These are phyloP conservation scores for Diutina mesorugosa DNA, from an alignment of 1,139 yeast genomes.

Conservation along the genomic window DNA sequence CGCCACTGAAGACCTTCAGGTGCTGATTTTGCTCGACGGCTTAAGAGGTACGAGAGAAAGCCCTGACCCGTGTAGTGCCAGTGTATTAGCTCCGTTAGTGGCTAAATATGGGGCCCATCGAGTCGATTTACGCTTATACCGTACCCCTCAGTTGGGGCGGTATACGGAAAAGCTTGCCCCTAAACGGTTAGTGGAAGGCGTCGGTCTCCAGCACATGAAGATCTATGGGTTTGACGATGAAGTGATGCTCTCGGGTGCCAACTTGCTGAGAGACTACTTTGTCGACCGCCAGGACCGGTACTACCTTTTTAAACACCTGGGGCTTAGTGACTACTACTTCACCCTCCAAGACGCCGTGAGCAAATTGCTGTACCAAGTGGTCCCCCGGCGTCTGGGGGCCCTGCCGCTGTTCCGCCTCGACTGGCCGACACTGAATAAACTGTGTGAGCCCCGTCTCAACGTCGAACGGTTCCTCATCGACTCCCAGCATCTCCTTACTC, in stretches of 20 bases:
- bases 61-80: slow-evolving; percentile 66
- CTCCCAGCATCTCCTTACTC: slow-evolving; percentile 43
- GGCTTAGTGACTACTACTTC: slow-evolving; percentile 61
- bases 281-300: slow-evolving; percentile 95
- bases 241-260: slow-evolving; percentile 82
- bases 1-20: slow-evolving; percentile 46
- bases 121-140: slow-evolving; percentile 75
- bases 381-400: slow-evolving; percentile 18
- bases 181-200: slow-evolving; percentile 76
- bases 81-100: slow-evolving; percentile 55
- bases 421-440: slow-evolving; percentile 69
- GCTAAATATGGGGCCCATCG: slow-evolving; percentile 51
- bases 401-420: slow-evolving; percentile 36
- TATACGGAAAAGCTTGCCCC: slow-evolving; percentile 57
- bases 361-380: slow-evolving; percentile 56
- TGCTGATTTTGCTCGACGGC: slow-evolving; percentile 74
- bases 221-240: slow-evolving; percentile 91
- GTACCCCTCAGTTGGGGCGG: slow-evolving; percentile 78
- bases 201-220: slow-evolving; percentile 96
- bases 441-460: slow-evolving; percentile 61
- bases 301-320: slow-evolving; percentile 47
- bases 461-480: slow-evolving; percentile 43
- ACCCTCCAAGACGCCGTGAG: slow-evolving; percentile 55
- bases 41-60: slow-evolving; percentile 89
- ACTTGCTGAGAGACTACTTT: slow-evolving; percentile 80